phyloP scores from a whole-genome alignment of 495 filamentous ascomycete genomes.

The Annulohypoxylon bovei region DNA sequence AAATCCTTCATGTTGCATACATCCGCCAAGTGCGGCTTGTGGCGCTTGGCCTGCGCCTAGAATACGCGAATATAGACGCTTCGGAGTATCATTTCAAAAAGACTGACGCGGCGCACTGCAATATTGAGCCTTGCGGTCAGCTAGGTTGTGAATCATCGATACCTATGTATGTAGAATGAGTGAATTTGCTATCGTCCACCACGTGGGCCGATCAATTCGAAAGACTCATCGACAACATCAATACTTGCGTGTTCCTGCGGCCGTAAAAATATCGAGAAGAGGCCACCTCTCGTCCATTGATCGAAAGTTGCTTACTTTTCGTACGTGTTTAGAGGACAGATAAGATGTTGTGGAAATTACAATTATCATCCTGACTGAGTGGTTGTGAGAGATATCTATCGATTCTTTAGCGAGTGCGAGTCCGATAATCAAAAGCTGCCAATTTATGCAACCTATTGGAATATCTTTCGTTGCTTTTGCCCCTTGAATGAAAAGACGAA shows the following conservation, averaged over 20 bases:
- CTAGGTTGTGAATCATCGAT: not conserved
- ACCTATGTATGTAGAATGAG: not conserved
- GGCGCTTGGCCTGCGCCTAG: not conserved
- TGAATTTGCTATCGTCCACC: not conserved
- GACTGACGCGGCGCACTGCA: conserved; percentile 2
- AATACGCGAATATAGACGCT: not conserved
- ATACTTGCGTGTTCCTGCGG: not conserved
- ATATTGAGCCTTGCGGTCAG: not conserved
- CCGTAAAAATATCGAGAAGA: not conserved
- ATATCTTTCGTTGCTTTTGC: conserved; percentile 2
- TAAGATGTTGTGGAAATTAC: not conserved
- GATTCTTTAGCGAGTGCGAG: conserved; percentile 8
- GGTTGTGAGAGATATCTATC: not conserved
- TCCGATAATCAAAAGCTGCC: not conserved
- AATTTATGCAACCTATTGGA: not conserved
- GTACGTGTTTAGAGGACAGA: not conserved
- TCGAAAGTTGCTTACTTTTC: conserved; percentile 11
- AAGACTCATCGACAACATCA: conserved; percentile 3
- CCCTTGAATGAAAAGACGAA: not conserved
- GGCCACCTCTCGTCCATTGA: conserved; percentile 1
- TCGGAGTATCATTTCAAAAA: not conserved
- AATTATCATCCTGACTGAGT: not conserved
- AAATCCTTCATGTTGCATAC: not conserved
- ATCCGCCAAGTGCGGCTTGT: not conserved
- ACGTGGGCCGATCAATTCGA: not conserved